phyloP scores from a whole-genome alignment of 73 alveolate species.

The Tetrahymena thermophila region DNA sequence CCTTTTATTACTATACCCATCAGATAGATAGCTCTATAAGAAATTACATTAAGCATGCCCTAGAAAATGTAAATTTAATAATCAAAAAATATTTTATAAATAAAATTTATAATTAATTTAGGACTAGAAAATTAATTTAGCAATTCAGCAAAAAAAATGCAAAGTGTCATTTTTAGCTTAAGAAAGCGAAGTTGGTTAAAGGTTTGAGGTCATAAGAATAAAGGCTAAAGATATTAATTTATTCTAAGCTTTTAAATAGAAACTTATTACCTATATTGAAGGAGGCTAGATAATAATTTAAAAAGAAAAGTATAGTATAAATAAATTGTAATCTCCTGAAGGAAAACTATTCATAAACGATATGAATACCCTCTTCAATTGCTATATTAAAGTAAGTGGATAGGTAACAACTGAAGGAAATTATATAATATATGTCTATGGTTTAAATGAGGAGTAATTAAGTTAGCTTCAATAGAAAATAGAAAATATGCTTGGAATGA shows the following conservation, averaged over 20 bases:
- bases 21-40: neutral
- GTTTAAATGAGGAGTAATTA: neutral
- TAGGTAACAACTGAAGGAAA: neutral
- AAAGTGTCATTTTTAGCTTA: neutral
- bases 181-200: neutral
- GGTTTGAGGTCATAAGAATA: neutral
- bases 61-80: neutral
- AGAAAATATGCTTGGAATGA: neutral
- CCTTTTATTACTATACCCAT: neutral
- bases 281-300: neutral
- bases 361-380: neutral
- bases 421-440: neutral
- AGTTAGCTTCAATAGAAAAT: neutral
- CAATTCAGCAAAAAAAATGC: neutral
- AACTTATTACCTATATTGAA: neutral
- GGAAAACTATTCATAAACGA: neutral
- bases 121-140: neutral
- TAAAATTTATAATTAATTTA: neutral
- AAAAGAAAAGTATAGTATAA: neutral
- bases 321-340: neutral
- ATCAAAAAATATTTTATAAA: neutral
- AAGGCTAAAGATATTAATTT: neutral
- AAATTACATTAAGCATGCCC: neutral
- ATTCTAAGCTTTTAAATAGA: neutral
- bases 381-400: neutral